Base-by-base conservation (phyloP, 2,329 filamentous ascomycete species). In the Epichloe gansuensis region DNA sequence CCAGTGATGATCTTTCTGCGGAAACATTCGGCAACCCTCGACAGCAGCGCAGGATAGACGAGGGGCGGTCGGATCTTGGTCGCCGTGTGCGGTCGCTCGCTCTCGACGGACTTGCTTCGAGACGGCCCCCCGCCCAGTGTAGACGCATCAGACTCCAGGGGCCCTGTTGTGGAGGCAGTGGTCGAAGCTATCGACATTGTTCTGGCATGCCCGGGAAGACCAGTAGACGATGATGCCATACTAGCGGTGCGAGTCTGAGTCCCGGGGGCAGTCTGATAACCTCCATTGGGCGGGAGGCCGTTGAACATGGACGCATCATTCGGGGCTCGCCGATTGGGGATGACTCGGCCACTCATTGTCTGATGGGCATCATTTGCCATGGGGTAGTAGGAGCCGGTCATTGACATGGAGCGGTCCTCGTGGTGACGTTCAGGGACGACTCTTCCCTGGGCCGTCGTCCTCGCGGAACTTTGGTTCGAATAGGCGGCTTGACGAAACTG, bases 111-210 rank as follows among this genome's bases (percentile, higher is more conserved):
- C 68, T 72, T 73, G 64, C 74, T 76, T 56, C 78, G 73, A 21
- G 81, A 83, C 52, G 79, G 74, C 47, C 76, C 72, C 67, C 81
- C 72, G 58, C 70, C 68, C 57, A 82, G 63, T 74, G 66, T 67
- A 13, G 57, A 49, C n/a, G 62, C 71, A 74, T 75, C 66, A 50
- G 67, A 68, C n/a, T 85, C 78, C 8, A 81, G 77, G 7, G 83
- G 74, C 1, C 79, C 75, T 53, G 89, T 78, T 1, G 86, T 90
- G 9, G 84, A 76, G 4, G 80, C 79, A 52, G 89, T 77, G 8
- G 85, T 90, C 23, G 89, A 95, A 35, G 90, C 89, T 87, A 95
- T 95, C 1, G 89, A 95, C 82, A 95, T 90, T 43, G 88, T 85
- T 53, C 90, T 77, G 50, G 65, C 68, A 59, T 74, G 73, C 57